Base-by-base conservation (phyloP, 1,139 yeast species). In the Sugiyamaella novakii region DNA sequence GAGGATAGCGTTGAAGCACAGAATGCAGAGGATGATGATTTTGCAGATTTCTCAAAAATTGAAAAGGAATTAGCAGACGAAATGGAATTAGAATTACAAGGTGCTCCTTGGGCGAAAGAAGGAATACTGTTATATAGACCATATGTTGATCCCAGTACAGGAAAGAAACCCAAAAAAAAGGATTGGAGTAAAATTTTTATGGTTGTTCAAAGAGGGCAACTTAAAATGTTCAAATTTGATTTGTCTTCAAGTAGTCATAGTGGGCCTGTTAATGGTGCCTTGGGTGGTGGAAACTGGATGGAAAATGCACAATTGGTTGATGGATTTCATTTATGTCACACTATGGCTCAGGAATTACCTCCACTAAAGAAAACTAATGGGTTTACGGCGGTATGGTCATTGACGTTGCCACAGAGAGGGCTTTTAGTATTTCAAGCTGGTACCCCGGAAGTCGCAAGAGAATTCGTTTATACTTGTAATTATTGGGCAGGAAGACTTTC, bases 401-500 rank as follows among this genome's bases (percentile, higher is more conserved):
- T 72, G 8, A 63, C 66, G 3, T 60, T 72, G 27, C 74, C 75
- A 3, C 64, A 59, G 22, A 63, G 62, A 3, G 60, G 67, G 1
- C 58, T 66, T 17, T 59, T 66, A 3, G 60, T 63, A 2, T 64
- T 67, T 54, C 63, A 67, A 27, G 73, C 92, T 0, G 85, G 87
- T 12, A 81, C 87, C 14, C 68, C 72, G 27, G 87, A 82, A 57
- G 78, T 81, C 54, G 91, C 95, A 0, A 70, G 73, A 45, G 86
- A 81, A 61, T 87, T 81, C 65, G 79, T 85, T 24, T 79, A 83
- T 59, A 80, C 92, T 3, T 83, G 92, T 68, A 87, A 87, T 66
- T 87, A 85, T 65, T 87, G 96, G 96, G 87, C 94, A 3, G 85
- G 91, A 1, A 77, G 91, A 59, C 77, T 85, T 31, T 84, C 95